Evolutionary conservation across 352 stramenopile genomes (phyloP).

Genomic region (Globisporangium uncinulatum): DNA sequence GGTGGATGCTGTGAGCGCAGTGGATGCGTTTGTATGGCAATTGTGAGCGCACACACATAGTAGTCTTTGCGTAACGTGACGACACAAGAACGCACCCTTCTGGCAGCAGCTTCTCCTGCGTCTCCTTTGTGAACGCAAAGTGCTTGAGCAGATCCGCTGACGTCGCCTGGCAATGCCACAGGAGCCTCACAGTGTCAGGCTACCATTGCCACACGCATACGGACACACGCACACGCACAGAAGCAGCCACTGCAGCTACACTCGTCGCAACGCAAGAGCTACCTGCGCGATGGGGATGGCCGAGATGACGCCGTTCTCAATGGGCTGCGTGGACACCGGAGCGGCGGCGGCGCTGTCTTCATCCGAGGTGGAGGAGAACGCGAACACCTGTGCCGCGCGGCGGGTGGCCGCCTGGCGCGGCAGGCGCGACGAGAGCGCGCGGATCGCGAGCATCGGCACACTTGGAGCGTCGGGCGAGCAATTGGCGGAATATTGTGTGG

Average conservation of each 20-base stretch:
- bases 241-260: background rate
- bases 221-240: background rate
- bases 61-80: background rate
- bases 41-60: background rate
- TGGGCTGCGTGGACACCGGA: constrained; percentile 12
- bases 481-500: background rate
- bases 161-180: constrained; percentile 28
- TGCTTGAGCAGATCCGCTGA: constrained; percentile 68
- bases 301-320: constrained; percentile 41
- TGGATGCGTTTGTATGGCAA: background rate
- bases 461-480: background rate
- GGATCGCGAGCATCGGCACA: constrained; percentile 46
- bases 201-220: background rate
- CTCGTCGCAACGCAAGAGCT: background rate
- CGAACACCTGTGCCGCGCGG: constrained; percentile 5
- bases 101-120: constrained; percentile 66
- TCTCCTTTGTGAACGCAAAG: constrained; percentile 72
- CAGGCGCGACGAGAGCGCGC: constrained; percentile 37
- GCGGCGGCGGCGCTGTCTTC: constrained; percentile 13
- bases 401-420: constrained; percentile 13
- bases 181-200: too few species aligned
- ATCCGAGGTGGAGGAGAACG: constrained; percentile 32
- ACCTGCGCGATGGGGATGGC: constrained; percentile 56
- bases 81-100: constrained; percentile 32
- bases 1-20: constrained; percentile 34